Evolutionary conservation across 768 basidiomycete genomes (phyloP).

Genomic region (Boletales sp.): DNA sequence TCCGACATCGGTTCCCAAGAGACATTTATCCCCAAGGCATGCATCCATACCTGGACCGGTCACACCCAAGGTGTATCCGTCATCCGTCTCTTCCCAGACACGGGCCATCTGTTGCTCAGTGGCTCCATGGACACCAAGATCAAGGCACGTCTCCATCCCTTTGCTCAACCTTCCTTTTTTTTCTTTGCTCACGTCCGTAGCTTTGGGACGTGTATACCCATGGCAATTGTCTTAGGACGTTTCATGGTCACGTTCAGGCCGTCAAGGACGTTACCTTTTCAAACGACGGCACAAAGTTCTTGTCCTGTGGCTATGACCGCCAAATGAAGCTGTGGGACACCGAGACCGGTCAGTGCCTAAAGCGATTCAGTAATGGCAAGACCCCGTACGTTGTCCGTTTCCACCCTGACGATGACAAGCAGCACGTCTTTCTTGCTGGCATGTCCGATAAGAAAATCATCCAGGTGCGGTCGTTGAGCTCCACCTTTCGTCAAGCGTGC

Average conservation of each 20-base stretch:
- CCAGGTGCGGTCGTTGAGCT: conserved; percentile 53
- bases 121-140: conserved; percentile 99
- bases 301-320: conserved; percentile 93
- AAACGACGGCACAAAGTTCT: conserved; percentile 84
- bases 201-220: conserved; percentile 98
- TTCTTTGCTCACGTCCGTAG: conserved; percentile 38
- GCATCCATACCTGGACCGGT: conserved; percentile 97
- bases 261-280: conserved; percentile 97
- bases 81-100: conserved; percentile 87
- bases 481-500: background rate
- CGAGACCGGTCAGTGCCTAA: conserved; percentile 95
- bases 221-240: conserved; percentile 94
- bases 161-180: background rate
- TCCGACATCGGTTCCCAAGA: conserved; percentile 83
- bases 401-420: conserved; percentile 95
- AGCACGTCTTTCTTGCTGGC: conserved; percentile 93
- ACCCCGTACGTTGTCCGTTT: conserved; percentile 94
- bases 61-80: conserved; percentile 97
- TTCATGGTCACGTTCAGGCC: conserved; percentile 94
- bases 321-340: conserved; percentile 99
- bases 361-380: conserved; percentile 97
- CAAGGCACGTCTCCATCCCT: conserved; percentile 54
- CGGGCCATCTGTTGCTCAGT: conserved; percentile 89
- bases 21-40: conserved; percentile 90
- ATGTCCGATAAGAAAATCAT: conserved; percentile 99